Percentiles rank a stretch among this genome's conserved stretches.
phyloP scores from a whole-genome alignment of 1,284 basidiomycete species.

The Trichosporon asahii region DNA sequence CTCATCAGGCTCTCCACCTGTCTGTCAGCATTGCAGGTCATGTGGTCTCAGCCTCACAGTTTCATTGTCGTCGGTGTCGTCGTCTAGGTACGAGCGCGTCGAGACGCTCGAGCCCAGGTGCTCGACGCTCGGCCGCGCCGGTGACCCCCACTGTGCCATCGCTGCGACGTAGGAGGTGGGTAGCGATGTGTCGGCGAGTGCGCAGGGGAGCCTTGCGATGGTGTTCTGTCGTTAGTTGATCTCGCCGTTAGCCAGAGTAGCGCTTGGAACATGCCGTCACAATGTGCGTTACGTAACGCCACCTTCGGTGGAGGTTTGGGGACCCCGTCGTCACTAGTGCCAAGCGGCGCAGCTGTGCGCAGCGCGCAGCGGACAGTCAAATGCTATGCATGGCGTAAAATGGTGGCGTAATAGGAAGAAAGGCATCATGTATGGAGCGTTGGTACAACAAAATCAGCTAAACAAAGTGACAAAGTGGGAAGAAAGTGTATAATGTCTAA shows the following conservation, averaged over 20 bases:
- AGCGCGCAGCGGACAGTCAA: not conserved
- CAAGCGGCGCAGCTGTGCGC: not conserved
- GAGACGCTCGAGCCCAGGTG: constrained; percentile 25
- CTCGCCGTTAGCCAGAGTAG: not conserved
- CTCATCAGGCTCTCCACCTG: constrained; percentile 52
- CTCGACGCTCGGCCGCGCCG: constrained; percentile 23
- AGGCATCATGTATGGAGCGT: not conserved
- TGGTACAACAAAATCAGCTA: not conserved
- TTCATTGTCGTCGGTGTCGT: constrained; percentile 24
- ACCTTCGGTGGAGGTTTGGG: not conserved
- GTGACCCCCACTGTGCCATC: constrained; percentile 15
- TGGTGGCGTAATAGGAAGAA: not conserved
- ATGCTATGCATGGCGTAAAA: not conserved
- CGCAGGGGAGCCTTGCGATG: constrained; percentile 7
- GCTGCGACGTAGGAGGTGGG: constrained; percentile 2
- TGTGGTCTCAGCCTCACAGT: constrained; percentile 16
- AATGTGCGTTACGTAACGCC: not conserved
- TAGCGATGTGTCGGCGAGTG: not conserved
- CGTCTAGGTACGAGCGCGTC: constrained; percentile 22
- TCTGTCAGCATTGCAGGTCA: not conserved
- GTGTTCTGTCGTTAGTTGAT: not conserved
- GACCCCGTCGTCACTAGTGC: not conserved
- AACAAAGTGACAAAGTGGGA: not conserved
- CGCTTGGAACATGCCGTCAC: not conserved
- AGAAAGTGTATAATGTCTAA: not conserved